phyloP scores from a whole-genome alignment of 805 yeast species.

The Candida vartiovaarae region DNA sequence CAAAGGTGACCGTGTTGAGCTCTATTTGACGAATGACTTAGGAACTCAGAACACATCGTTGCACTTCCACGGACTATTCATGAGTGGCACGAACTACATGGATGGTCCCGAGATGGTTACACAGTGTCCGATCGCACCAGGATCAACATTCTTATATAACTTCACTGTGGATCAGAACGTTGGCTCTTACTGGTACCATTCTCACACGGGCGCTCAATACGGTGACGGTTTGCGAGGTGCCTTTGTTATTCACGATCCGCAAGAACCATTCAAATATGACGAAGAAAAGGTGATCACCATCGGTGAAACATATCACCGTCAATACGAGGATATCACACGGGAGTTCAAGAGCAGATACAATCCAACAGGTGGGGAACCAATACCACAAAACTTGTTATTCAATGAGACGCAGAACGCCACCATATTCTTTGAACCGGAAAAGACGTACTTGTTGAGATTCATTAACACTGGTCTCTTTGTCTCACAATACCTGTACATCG shows the following conservation, averaged over 20 bases:
- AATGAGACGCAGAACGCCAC: conserved; percentile 58
- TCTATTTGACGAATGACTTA: conserved; percentile 59
- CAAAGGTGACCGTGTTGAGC: conserved; percentile 54
- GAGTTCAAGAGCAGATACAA: conserved; percentile 57
- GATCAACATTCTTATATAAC: conserved; percentile 59
- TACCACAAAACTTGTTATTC: conserved; percentile 59
- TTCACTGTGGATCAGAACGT: conserved; percentile 61
- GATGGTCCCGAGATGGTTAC: conserved; percentile 79
- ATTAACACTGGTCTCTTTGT: conserved; percentile 67
- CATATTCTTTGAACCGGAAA: conserved; percentile 48
- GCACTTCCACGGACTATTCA: conserved; percentile 77
- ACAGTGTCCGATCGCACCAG: conserved; percentile 73
- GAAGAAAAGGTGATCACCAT: conserved; percentile 52
- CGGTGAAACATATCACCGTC: conserved; percentile 58
- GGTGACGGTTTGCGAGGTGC: conserved; percentile 73
- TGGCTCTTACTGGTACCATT: conserved; percentile 84
- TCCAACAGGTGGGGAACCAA: conserved; percentile 83
- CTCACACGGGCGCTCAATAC: conserved; percentile 71
- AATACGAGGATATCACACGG: conserved; percentile 37
- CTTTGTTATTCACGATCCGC: conserved; percentile 53
- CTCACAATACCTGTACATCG: conserved; percentile 61
- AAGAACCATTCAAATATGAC: conserved; percentile 50
- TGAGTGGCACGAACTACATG: conserved; percentile 53
- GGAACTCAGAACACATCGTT: conserved; percentile 46
- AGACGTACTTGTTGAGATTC: conserved; percentile 58